Conservation (phyloP, 352 stramenopile species). For the Bremia lactucae region DNA sequence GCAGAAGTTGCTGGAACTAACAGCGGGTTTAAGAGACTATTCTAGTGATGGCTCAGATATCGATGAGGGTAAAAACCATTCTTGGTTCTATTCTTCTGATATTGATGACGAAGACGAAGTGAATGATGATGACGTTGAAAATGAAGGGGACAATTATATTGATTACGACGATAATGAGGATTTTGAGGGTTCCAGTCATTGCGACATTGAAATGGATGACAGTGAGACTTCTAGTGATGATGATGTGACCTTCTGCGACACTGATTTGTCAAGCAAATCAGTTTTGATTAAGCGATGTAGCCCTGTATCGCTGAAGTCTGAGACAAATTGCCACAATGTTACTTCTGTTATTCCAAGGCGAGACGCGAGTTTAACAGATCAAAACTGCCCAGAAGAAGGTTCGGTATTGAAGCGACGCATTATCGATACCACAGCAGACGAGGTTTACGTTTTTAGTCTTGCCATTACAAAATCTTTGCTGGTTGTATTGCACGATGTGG, state of each 20-base stretch:
- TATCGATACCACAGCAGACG: constrained; percentile 20
- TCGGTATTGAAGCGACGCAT: constrained; percentile 4
- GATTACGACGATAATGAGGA: constrained; percentile 52
- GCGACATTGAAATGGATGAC: constrained; percentile 16
- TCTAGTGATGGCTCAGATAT: constrained; percentile 46
- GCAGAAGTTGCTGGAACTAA: constrained; percentile 42
- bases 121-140: constrained; percentile 40
- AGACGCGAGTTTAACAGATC: constrained; percentile 4
- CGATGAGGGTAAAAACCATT: constrained; percentile 16
- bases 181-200: constrained; percentile 4
- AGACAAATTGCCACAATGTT: neutral
- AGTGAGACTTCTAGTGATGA: constrained; percentile 33
- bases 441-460: constrained; percentile 41
- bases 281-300: constrained; percentile 16
- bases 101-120: constrained; percentile 46
- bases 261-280: constrained; percentile 3
- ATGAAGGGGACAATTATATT: constrained; percentile 43
- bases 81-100: constrained; percentile 37
- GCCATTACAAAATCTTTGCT: constrained; percentile 39
- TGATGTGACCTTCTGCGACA: constrained; percentile 7
- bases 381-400: constrained; percentile 6
- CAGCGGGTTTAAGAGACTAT: constrained; percentile 15
- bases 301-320: constrained; percentile 22
- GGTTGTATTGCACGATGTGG: constrained; percentile 37
- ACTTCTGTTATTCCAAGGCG: neutral